Percentiles rank a stretch among this genome's conserved stretches.
phyloP scores from a whole-genome alignment of 2,329 filamentous ascomycete species.

The Didymosphaeria variabile region DNA sequence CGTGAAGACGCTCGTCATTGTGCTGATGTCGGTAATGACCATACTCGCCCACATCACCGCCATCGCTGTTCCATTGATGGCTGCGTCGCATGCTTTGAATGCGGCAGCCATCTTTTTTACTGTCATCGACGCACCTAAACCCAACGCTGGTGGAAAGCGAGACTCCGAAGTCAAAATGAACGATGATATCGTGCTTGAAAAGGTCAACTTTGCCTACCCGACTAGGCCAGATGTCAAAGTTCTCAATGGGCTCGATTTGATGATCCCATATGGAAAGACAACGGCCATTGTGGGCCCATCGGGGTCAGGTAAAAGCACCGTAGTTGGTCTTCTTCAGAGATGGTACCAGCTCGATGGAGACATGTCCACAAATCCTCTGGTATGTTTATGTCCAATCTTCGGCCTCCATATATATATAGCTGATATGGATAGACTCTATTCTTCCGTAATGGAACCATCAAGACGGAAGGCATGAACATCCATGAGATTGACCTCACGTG shows the following conservation, averaged over 20 bases:
- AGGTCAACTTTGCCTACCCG: conserved; percentile 90
- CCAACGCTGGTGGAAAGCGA: conserved; percentile 8
- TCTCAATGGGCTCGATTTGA: conserved; percentile 80
- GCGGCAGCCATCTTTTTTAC: conserved; percentile 15
- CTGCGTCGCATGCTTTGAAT: conserved; percentile 6
- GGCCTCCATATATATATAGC: background rate
- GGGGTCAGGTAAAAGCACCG: conserved; percentile 90
- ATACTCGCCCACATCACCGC: conserved; percentile 8
- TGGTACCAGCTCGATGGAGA: conserved; percentile 68
- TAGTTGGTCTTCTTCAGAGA: conserved; percentile 86
- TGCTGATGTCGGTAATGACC: conserved; percentile 12
- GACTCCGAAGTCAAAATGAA: conserved; percentile 20
- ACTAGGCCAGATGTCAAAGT: conserved; percentile 87
- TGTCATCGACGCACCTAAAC: conserved; percentile 24
- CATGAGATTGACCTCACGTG: conserved; percentile 82
- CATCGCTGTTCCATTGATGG: background rate
- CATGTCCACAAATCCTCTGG: conserved; percentile 1
- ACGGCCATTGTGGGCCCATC: conserved; percentile 93
- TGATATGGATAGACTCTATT: conserved; percentile 65
- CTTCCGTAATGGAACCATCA: conserved; percentile 11
- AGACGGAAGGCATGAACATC: conserved; percentile 62
- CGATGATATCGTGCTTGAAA: conserved; percentile 73
- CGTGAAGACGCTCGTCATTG: conserved; percentile 29
- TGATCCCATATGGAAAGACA: conserved; percentile 84
- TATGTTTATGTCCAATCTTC: background rate